Evolutionary conservation across 352 stramenopile species (phyloP).

Genomic region (Pythium graminicola): DNA sequence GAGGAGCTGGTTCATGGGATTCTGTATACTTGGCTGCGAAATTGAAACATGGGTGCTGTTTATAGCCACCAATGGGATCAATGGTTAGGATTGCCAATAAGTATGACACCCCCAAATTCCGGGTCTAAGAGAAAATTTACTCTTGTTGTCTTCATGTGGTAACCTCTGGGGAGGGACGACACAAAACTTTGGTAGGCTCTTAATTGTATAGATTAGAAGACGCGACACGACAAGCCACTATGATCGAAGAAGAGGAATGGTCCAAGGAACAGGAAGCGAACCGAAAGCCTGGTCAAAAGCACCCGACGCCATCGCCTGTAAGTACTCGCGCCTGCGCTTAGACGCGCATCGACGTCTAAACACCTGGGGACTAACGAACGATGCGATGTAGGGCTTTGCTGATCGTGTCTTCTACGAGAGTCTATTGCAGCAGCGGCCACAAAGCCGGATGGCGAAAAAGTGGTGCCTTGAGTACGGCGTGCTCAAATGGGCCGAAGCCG

Average conservation of each 20-base stretch:
- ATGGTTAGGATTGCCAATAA: too few species aligned
- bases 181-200: too few species aligned
- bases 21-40: too few species aligned
- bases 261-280: conserved; percentile 87
- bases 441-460: conserved; percentile 84
- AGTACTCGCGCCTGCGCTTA: conserved; percentile 10
- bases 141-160: too few species aligned
- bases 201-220: too few species aligned
- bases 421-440: conserved; percentile 72
- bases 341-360: background rate
- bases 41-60: too few species aligned
- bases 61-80: too few species aligned
- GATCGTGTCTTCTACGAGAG: conserved; percentile 90
- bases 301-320: conserved; percentile 78
- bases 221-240: conserved; percentile 18
- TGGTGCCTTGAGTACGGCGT: conserved; percentile 89
- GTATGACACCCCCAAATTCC: too few species aligned
- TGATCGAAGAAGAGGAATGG: conserved; percentile 84
- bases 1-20: too few species aligned
- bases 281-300: conserved; percentile 84
- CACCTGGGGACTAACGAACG: conserved; percentile 1
- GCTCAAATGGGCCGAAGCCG: conserved; percentile 80
- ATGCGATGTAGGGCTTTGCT: conserved; percentile 51
- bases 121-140: too few species aligned
- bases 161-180: too few species aligned